Evolutionary conservation across 225 moss, liverwort and hornwort species (phyloP), one percentile per base, ranked within the genome.

Genomic region (Rhytidiadelphus loreus): DNA sequence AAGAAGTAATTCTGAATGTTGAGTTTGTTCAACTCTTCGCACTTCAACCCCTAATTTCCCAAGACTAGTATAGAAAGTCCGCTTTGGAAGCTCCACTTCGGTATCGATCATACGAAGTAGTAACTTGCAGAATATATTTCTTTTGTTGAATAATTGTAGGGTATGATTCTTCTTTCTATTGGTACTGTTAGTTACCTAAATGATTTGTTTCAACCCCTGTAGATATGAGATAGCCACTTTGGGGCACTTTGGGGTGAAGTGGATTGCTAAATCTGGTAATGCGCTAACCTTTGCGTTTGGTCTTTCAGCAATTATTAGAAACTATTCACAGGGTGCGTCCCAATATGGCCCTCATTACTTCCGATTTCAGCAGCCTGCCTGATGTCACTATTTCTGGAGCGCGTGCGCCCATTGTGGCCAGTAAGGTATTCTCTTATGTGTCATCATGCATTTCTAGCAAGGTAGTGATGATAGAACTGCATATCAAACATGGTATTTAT

Each of bases 351-450:
- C 92, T 99, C 43, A 96, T 99, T 69, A 88, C 97, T 83, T 96
- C 99, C 61, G 99, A 99, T 85, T 99, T 99, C 86, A 99, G 97
- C 87, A 94, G 91, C 84, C 92, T 99, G 88, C 99, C 99, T 64
- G 99, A 96, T 88, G 96, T 99, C 48, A 95, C 86, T 66, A 87
- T 99, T 81, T 90, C 95, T 86, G 99, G 97, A 87, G 86, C 91
- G 77, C 90, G 96, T 85, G 99, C 99, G 30, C 99, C 99, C 19
- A 88, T 99, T 78, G 97, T 99, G 89, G 96, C 99, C 62, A 96
- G 95, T 88, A 99, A 99, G 97, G 99, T 99, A 92, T 58, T n/a
- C 41, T 57, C 58, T 55, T 55, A 24, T 61, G 80, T 57, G 37
- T 35, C 71, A n/a, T 61, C 33, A 61, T 85, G 58, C 60, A 77